Evolutionary conservation across 352 stramenopile genomes (phyloP), one percentile per base, ranked within the genome.

Genomic region (Pythium guiyangense): DNA sequence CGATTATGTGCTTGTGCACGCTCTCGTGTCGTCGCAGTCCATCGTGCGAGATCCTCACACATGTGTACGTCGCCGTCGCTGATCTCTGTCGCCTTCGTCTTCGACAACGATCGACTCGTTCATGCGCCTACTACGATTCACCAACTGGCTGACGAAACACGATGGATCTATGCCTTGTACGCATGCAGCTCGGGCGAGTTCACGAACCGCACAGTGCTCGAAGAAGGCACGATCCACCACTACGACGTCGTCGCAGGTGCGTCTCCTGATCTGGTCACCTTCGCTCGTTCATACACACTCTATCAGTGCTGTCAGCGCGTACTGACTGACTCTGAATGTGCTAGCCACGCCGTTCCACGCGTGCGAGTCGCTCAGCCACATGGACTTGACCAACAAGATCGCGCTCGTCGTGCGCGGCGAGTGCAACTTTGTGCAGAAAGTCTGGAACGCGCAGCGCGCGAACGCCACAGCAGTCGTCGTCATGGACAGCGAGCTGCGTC

Each of bases 361-460:
- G 17, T 91, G 81, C 49, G 73, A 85, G 50, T 71, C 78, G 48
- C 49, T 91, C 6, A 56, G 29, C 39, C 58, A 61, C 11, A 58
- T 63, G n/a, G 65, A 85, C 20, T 50, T 92, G 53, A 71, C 54
- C 6, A 73, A 74, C 18, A 87, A 88, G 72, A 65, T 94, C 40
- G 83, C 83, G 47, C 63, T 95, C 25, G 71, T 95, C 49, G 69
- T 88, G 62, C 85, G 85, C 50, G 85, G 85, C 43, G 74, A 87
- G 22, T 84, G 74, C 57, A 81, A 77, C 54, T 84, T 84, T 49
- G 74, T 79, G 31, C 63, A 67, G 46, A 84, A 84, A 64, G 71
- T 77, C 4, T 67, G 54, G 45, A 62, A 85, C 54, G 73, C 71
- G 8, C 79, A 92, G 66, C 68, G 68, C 20, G 79, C 79, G 20